A percentile compares a stretch with the other conserved stretches of the same genome.
phyloP scores from a whole-genome alignment of 2,329 filamentous ascomycete species.

The Beauveria asiatica region DNA sequence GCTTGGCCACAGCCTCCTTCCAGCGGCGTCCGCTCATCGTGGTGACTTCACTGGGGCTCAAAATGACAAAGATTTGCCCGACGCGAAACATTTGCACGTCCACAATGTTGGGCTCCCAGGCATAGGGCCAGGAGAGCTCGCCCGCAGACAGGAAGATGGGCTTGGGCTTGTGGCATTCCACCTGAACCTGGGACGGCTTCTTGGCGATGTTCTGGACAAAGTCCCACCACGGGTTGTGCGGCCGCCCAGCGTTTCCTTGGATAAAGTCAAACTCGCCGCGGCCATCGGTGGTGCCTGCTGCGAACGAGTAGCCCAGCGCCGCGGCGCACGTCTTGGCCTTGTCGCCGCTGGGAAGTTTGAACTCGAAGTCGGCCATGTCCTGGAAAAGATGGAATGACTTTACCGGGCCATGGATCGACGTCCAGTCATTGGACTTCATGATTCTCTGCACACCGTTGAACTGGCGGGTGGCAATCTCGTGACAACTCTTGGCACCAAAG shows the following conservation, averaged over 20 bases:
- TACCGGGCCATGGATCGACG: conserved; percentile 42
- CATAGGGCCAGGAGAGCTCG: conserved; percentile 66
- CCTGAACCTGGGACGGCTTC: conserved; percentile 59
- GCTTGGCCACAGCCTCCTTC: conserved; percentile 57
- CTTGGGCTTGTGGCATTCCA: conserved; percentile 69
- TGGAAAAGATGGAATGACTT: conserved; percentile 80
- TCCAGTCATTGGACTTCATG: conserved; percentile 41
- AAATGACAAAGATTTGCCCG: conserved; percentile 74
- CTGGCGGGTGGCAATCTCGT: conserved; percentile 68
- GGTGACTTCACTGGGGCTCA: conserved; percentile 78
- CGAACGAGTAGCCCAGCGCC: conserved; percentile 84
- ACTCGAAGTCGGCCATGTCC: conserved; percentile 68
- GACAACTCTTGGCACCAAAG: conserved; percentile 63
- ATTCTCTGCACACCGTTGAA: conserved; percentile 45
- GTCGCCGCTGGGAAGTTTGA: conserved; percentile 64
- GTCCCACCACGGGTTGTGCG: conserved; percentile 70
- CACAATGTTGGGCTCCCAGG: conserved; percentile 85
- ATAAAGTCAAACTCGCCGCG: conserved; percentile 90
- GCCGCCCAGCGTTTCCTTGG: conserved; percentile 68
- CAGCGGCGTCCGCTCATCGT: conserved; percentile 89
- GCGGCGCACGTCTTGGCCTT: conserved; percentile 70
- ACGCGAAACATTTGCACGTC: conserved; percentile 80
- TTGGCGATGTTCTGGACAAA: conserved; percentile 66
- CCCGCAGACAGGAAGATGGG: conserved; percentile 84
- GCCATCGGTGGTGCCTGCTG: conserved; percentile 84